phyloP scores from a whole-genome alignment of 2,329 filamentous ascomycete genomes.

The Trichophyton rubrum region DNA sequence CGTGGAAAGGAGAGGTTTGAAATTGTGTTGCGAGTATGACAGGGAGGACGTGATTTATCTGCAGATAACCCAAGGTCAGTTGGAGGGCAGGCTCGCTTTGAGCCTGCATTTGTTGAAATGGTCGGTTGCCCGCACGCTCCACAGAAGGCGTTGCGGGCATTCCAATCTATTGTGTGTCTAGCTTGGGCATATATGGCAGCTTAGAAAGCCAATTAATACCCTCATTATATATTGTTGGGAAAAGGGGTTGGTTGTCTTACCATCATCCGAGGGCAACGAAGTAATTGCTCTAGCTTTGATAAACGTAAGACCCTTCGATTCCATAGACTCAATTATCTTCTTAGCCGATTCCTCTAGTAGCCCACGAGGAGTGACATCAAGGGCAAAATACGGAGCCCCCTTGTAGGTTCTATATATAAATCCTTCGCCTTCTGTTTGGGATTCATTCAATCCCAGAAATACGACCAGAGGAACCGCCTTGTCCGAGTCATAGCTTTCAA shows the following conservation, averaged over 20 bases:
- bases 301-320: slow-evolving; percentile 53
- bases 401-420: slow-evolving; percentile 48
- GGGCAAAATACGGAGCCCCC: slow-evolving; percentile 74
- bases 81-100: slow-evolving; percentile 35
- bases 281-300: slow-evolving; percentile 53
- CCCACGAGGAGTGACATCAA: slow-evolving; percentile 70
- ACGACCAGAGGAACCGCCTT: slow-evolving; percentile 57
- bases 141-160: slow-evolving; percentile 82
- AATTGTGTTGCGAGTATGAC: slow-evolving; percentile 68
- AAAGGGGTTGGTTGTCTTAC: slow-evolving; percentile 30
- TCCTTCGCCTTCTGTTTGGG: slow-evolving; percentile 29
- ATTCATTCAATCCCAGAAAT: slow-evolving; percentile 74
- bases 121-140: slow-evolving; percentile 76
- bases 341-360: slow-evolving; percentile 48
- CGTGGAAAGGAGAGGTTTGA: slow-evolving; percentile 88
- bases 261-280: slow-evolving; percentile 48
- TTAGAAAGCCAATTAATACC: slow-evolving; percentile 23
- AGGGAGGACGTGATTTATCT: slow-evolving; percentile 46
- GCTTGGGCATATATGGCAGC: slow-evolving; percentile 86
- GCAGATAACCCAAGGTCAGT: slow-evolving; percentile 27
- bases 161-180: slow-evolving; percentile 85
- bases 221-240: too few relatives aligned
- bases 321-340: slow-evolving; percentile 45
- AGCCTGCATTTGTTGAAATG: slow-evolving; percentile 39
- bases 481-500: slow-evolving; percentile 62